Percentiles rank a stretch among this genome's conserved stretches.
Conservation (phyloP, 2,329 filamentous ascomycete genomes). For the Claviceps pazoutovae region DNA sequence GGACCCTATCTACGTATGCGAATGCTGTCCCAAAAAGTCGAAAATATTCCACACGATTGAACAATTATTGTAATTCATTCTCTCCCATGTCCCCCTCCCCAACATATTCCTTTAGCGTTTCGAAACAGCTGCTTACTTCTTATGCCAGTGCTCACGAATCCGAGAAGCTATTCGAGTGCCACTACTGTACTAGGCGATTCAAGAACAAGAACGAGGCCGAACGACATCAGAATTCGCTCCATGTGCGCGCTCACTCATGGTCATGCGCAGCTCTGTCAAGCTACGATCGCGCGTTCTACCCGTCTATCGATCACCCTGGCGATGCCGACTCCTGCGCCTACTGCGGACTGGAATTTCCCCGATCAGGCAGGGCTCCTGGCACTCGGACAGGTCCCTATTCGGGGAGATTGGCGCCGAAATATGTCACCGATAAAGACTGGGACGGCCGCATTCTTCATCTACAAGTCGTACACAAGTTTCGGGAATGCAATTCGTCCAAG, state of each 20-base stretch:
- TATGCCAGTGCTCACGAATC: conserved; percentile 62
- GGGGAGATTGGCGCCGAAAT: conserved; percentile 24
- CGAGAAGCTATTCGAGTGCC: conserved; percentile 92
- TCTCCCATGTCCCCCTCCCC: background rate
- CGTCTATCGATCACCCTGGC: conserved; percentile 53
- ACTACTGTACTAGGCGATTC: conserved; percentile 87
- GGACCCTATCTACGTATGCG: conserved; percentile 51
- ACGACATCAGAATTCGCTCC: conserved; percentile 87
- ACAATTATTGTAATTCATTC: conserved; percentile 57
- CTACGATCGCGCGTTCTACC: conserved; percentile 74
- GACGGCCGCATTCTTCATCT: conserved; percentile 75
- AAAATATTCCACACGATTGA: conserved; percentile 83
- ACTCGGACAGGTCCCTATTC: conserved; percentile 13
- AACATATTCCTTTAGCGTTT: too few species aligned
- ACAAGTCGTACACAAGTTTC: conserved; percentile 86
- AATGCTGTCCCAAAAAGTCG: conserved; percentile 93
- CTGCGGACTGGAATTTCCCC: conserved; percentile 77
- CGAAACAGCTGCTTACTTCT: background rate
- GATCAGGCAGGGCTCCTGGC: conserved; percentile 30
- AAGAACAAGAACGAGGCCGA: conserved; percentile 99
- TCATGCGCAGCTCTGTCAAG: conserved; percentile 77
- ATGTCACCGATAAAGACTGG: conserved; percentile 72
- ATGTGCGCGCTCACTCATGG: conserved; percentile 88
- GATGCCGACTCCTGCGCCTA: conserved; percentile 79
- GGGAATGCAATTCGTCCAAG: conserved; percentile 95